phyloP scores from a whole-genome alignment of 495 filamentous ascomycete genomes.

The Bryoglossum gracile region DNA sequence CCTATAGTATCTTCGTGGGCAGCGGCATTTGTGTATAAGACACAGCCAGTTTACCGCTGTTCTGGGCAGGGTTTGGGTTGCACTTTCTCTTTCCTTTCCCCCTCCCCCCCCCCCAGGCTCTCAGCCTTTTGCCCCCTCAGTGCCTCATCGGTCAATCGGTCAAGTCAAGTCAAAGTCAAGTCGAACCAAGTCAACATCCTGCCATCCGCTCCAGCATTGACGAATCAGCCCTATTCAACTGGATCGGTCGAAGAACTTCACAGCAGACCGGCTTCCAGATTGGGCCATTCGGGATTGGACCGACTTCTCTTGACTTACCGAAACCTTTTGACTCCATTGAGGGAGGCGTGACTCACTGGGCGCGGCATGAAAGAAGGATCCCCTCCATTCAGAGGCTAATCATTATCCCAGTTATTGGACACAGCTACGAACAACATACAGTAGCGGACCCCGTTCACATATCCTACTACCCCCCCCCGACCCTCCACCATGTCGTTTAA shows the following conservation, averaged over 20 bases:
- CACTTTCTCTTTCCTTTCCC: too few species aligned
- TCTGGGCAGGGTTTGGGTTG: too few species aligned
- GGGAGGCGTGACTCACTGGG: slow-evolving; percentile 23
- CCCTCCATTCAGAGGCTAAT: slow-evolving; percentile 22
- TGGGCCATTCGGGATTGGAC: slow-evolving; percentile 15
- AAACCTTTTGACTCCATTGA: slow-evolving; percentile 10
- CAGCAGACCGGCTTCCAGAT: too few species aligned
- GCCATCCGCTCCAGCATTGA: too few species aligned
- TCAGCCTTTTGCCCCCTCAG: too few species aligned
- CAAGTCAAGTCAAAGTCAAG: not conserved
- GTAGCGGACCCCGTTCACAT: too few species aligned
- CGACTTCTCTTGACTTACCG: slow-evolving; percentile 14
- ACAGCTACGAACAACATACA: slow-evolving; percentile 3
- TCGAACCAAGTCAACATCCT: too few species aligned
- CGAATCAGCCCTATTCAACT: slow-evolving; percentile 23
- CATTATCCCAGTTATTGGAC: slow-evolving; percentile 15
- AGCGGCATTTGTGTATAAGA: too few species aligned
- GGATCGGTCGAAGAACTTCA: slow-evolving; percentile 10
- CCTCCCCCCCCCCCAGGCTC: too few species aligned
- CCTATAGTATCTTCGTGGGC: too few species aligned
- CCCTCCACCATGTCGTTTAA: slow-evolving; percentile 25
- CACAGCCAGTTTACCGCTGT: too few species aligned
- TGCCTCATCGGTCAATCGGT: not conserved
- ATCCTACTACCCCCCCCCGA: slow-evolving; percentile 3
- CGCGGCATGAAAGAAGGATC: slow-evolving; percentile 17